Base-by-base conservation (phyloP, 176 grass and related monocot species). In the Dactylis glomerata region DNA sequence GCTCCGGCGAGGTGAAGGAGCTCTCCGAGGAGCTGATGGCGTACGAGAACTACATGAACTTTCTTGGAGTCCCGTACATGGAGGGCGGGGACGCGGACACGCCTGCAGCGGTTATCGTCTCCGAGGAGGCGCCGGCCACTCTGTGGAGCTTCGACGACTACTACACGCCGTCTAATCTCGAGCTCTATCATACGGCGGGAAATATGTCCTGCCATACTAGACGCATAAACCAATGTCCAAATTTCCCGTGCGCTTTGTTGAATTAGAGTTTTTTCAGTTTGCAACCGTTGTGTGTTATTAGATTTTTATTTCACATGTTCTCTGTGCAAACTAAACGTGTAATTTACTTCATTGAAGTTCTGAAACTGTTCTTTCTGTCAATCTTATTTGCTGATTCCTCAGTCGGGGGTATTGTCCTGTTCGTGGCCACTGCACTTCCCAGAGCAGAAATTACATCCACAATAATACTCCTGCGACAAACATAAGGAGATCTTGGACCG, bases 11-110 rank as follows among this genome's bases (percentile, higher is more conserved):
- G 89, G 89, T 98, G 11, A 89, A 85, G 81, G 87, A 90, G 76
- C 90, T 96, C 49, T 93, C 91, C 12, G 86, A 96, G 74, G 91
- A 98, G 90, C 84, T 98, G 5, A 78, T 91, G 89, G 93, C 91
- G 14, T 98, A 94, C 85, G 96, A 96, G 74, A 95, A 78, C 31
- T 92, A 87, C 86, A 98, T 98, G 96, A 85, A 79, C 82, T 98
- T 98, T 69, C 91, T 92, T 22, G 91, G 89, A 50, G 83, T 98
- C 49, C 93, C 93, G 0, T 98, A 94, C 88, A 98, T 98, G 96
- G 91, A 98, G 66, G 93, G 96, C 68, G 86, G 75, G 1, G 30
- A 14, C 10, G 34, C 40, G 0, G 56, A 49, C 1, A 27, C 57
- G 0, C 19, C 69, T 3, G 10, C 61, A 0, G 52, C 14, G 15